A percentile compares a stretch with the other conserved stretches of the same genome.
Conservation (phyloP, 2,329 filamentous ascomycete genomes). For the Penicillium rolfsii region DNA sequence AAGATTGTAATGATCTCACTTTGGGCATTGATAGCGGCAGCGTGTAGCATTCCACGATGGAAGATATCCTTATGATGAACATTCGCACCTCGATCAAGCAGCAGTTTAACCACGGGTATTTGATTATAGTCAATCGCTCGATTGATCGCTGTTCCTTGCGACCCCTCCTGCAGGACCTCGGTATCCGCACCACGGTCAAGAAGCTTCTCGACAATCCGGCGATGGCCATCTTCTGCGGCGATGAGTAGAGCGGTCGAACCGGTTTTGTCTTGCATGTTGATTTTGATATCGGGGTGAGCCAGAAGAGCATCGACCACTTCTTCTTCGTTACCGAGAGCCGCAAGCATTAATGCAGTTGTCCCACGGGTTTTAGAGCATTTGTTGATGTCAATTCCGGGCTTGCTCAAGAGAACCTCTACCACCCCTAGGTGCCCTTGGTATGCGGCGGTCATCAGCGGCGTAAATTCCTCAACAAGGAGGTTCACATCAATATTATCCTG, state of each 20-base stretch:
- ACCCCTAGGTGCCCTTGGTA: not conserved
- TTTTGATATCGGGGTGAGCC: constrained; percentile 5
- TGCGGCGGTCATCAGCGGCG: constrained; percentile 3
- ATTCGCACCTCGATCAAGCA: constrained; percentile 7
- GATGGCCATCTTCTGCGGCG: constrained; percentile 6
- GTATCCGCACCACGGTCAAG: constrained; percentile 8
- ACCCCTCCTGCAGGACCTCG: constrained; percentile 4
- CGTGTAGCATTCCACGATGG: constrained; percentile 7
- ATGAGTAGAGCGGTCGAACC: constrained; percentile 7
- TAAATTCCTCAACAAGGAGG: not conserved
- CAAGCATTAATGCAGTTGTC: constrained; percentile 1
- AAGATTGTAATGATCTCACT: constrained; percentile 1
- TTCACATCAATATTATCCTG: constrained; percentile 6
- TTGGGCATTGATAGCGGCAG: constrained; percentile 3
- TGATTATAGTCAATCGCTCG: constrained; percentile 10
- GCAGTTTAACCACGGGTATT: constrained; percentile 2
- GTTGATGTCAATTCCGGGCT: constrained; percentile 4
- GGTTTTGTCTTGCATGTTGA: constrained; percentile 4
- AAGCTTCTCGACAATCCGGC: constrained; percentile 4
- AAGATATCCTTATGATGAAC: constrained; percentile 8
- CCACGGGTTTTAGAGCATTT: not conserved
- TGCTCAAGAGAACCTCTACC: not conserved
- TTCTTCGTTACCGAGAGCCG: not conserved
- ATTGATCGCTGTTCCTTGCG: constrained; percentile 3
- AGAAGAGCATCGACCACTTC: constrained; percentile 2